Evolutionary conservation across 2,329 filamentous ascomycete species (phyloP).

Genomic region (Hortaea sp.): DNA sequence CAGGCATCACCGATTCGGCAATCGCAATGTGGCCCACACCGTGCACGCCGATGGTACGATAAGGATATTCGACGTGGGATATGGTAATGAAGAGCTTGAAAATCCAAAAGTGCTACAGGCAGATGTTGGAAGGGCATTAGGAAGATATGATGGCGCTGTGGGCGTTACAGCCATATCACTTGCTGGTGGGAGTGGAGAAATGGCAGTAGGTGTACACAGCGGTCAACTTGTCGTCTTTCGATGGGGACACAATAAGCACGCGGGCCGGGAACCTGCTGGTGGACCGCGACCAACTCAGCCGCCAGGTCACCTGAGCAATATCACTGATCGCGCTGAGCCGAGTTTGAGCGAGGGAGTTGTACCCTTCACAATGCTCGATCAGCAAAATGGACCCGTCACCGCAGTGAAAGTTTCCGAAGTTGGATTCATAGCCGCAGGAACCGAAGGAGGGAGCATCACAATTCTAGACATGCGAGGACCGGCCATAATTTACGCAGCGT

Average conservation of each 20-base stretch:
- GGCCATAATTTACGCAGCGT: constrained; percentile 65
- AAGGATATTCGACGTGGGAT: constrained; percentile 85
- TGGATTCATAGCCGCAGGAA: constrained; percentile 81
- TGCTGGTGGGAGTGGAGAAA: constrained; percentile 69
- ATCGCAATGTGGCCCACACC: constrained; percentile 73
- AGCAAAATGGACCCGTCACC: constrained; percentile 71
- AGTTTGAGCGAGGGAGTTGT: constrained; percentile 68
- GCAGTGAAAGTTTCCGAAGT: constrained; percentile 80
- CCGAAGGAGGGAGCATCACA: constrained; percentile 68
- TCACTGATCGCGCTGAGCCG: constrained; percentile 62
- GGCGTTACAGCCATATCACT: constrained; percentile 72
- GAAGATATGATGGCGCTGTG: constrained; percentile 59
- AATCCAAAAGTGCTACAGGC: constrained; percentile 74
- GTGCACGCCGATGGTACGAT: constrained; percentile 86
- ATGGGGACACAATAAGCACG: constrained; percentile 72
- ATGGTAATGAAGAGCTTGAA: constrained; percentile 77
- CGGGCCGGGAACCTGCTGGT: constrained; percentile 52
- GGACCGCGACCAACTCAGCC: constrained; percentile 31
- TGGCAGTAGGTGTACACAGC: constrained; percentile 67
- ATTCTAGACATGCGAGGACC: constrained; percentile 85
- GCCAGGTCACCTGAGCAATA: constrained; percentile 55
- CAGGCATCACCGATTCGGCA: constrained; percentile 66
- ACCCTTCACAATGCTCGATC: constrained; percentile 71
- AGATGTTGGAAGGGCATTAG: constrained; percentile 73
- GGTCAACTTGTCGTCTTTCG: constrained; percentile 84